These are phyloP conservation scores for Pisolithus sp. DNA, from an alignment of 768 basidiomycete genomes.

Conservation along the genomic window DNA sequence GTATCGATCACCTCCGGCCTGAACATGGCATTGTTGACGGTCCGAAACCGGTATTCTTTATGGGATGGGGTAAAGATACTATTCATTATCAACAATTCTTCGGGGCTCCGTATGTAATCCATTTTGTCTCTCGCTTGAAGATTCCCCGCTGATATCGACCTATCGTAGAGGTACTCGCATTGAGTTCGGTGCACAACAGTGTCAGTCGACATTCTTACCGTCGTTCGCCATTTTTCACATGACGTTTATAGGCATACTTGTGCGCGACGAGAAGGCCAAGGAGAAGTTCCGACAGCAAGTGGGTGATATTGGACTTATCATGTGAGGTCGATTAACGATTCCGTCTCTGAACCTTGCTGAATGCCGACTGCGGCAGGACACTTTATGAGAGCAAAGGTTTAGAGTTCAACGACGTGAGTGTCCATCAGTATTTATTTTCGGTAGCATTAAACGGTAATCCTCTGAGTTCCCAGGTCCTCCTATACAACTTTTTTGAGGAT, in stretches of 20 bases:
- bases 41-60: slow-evolving; percentile 52
- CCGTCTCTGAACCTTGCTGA: neutral
- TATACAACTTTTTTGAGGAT: slow-evolving; percentile 72
- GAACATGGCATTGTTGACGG: slow-evolving; percentile 54
- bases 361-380: slow-evolving; percentile 12
- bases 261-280: slow-evolving; percentile 52
- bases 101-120: slow-evolving; percentile 34
- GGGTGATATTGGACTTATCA: slow-evolving; percentile 51
- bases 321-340: slow-evolving; percentile 34
- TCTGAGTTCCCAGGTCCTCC: slow-evolving; percentile 43
- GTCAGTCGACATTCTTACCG: slow-evolving; percentile 27
- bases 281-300: slow-evolving; percentile 44
- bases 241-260: slow-evolving; percentile 50
- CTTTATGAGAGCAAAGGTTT: slow-evolving; percentile 27
- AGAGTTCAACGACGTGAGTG: neutral
- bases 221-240: neutral
- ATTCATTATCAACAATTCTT: slow-evolving; percentile 53
- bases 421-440: no score
- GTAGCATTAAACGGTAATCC: neutral
- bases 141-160: no score
- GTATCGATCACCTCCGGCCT: slow-evolving; percentile 28
- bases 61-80: slow-evolving; percentile 38
- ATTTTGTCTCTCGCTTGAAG: no score
- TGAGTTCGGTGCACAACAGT: slow-evolving; percentile 62
- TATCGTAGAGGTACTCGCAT: slow-evolving; percentile 17